These are phyloP conservation scores for Leucosporidium scottii DNA, from an alignment of 768 basidiomycete species.

Conservation along the genomic window DNA sequence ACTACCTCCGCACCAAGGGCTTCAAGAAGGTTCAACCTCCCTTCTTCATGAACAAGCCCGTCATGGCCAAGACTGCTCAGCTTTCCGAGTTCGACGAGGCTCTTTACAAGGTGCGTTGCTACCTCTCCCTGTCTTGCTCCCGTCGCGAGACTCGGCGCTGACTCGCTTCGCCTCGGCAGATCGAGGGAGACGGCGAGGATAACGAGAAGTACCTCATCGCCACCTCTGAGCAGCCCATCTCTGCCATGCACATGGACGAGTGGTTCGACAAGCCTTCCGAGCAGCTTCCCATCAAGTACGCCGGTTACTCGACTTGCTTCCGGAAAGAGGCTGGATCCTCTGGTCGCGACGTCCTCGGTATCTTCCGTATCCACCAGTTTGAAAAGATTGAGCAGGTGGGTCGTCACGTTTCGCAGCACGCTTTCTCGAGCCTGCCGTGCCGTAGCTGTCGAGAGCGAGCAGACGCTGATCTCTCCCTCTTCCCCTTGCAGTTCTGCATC, in stretches of 20 bases:
- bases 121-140: neutral
- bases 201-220: conserved; percentile 99
- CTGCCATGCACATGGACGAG: conserved; percentile 88
- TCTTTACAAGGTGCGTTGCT: conserved; percentile 69
- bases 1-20: conserved; percentile 71
- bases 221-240: conserved; percentile 97
- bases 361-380: conserved; percentile 99
- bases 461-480: neutral
- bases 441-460: neutral
- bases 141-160: neutral
- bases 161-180: conserved; percentile 45
- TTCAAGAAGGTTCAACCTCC: conserved; percentile 96
- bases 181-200: conserved; percentile 55
- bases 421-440: neutral
- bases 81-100: conserved; percentile 98
- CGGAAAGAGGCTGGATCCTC: conserved; percentile 97
- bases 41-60: conserved; percentile 96
- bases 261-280: conserved; percentile 92
- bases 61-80: conserved; percentile 97
- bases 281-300: conserved; percentile 76
- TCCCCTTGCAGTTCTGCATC: conserved; percentile 67
- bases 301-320: conserved; percentile 78
- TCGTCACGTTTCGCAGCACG: neutral
- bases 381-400: conserved; percentile 82
- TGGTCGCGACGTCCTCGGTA: conserved; percentile 98